Evolutionary conservation across 495 filamentous ascomycete species (phyloP), one percentile per base, ranked within the genome.

Genomic region (Penicillium herquei): DNA sequence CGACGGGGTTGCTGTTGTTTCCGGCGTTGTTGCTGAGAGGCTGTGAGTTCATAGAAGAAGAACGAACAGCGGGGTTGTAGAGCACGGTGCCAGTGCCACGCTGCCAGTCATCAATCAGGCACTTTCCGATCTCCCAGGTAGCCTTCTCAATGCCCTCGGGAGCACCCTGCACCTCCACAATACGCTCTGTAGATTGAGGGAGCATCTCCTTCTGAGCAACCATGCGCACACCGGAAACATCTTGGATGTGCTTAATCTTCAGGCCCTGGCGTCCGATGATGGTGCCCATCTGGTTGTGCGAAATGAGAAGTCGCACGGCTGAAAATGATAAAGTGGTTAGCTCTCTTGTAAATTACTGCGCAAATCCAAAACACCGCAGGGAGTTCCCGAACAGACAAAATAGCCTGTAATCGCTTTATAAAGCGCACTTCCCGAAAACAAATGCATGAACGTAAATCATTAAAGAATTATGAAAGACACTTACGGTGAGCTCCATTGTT

Each of bases 171-270:
- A 98, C 89, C 69, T 98, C 95, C 51, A 98, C 95, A 61, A 98
- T 90, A 44, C 94, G 88, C 76, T 98, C 94, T n/a, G 94, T 98
- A 11, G 94, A 98, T 70, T 98, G 94, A 26, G 94, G 94, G 33
- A 98, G 86, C 94, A 98, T 98, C 67, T 98, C 94, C 76, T 98
- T 98, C 71, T 97, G 92, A 46, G 94, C 94, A 33, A 98, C 92
- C 94, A 98, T 98, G 61, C 94, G 90, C 53, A 97, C 93, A 57
- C 92, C 91, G 3, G 95, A 98, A 10, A 87, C 86, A 74, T 98
- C 95, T 71, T 98, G 94, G 63, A 98, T 98, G 71, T 96, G 89
- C 82, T 98, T 98, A 79, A 98, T 98, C 79, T 97, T 98, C 56
- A 96, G 81, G 42, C 94, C 94, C 76, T 92, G 88, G 49, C 92